These are phyloP conservation scores for Tieghemostelium lacteum DNA, from an alignment of 78 protist species.

Conservation along the genomic window DNA sequence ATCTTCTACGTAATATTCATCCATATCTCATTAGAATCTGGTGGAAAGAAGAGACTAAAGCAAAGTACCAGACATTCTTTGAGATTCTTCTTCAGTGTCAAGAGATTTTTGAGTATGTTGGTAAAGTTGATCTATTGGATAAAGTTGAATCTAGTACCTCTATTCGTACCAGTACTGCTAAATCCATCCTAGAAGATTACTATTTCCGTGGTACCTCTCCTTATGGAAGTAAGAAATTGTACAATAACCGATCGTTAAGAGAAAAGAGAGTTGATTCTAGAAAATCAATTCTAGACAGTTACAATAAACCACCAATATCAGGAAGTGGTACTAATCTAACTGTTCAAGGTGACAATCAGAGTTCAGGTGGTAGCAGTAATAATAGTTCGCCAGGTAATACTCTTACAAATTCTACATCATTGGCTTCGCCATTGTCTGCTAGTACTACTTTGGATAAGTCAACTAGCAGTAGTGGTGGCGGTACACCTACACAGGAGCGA, in stretches of 20 bases:
- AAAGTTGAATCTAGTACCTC: conserved; percentile 41
- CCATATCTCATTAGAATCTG: conserved; percentile 39
- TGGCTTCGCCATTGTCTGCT: not conserved
- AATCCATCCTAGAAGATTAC: conserved; percentile 66
- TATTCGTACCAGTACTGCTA: conserved; percentile 58
- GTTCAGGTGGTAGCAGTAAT: not conserved
- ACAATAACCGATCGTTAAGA: conserved; percentile 59
- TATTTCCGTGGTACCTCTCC: conserved; percentile 44
- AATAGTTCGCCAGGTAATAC: not conserved
- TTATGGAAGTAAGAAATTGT: conserved; percentile 45
- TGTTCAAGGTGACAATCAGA: not conserved
- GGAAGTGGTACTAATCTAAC: not conserved
- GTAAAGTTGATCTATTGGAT: conserved; percentile 59
- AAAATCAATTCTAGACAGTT: conserved; percentile 27
- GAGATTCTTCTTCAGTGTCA: conserved; percentile 42
- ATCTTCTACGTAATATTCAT: conserved; percentile 41
- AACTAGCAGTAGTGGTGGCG: not conserved
- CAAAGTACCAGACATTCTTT: conserved; percentile 8
- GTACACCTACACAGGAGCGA: not conserved
- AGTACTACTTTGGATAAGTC: not conserved
- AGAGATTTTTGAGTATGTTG: conserved; percentile 63
- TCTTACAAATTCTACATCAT: not conserved
- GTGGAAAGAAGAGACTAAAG: conserved; percentile 74
- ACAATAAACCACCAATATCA: no score
- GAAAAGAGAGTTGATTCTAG: conserved; percentile 74